A percentile compares a stretch with the other conserved stretches of the same genome.
These are phyloP conservation scores for Trichoderma reesei DNA, from an alignment of 495 filamentous ascomycete genomes.

Conservation along the genomic window DNA sequence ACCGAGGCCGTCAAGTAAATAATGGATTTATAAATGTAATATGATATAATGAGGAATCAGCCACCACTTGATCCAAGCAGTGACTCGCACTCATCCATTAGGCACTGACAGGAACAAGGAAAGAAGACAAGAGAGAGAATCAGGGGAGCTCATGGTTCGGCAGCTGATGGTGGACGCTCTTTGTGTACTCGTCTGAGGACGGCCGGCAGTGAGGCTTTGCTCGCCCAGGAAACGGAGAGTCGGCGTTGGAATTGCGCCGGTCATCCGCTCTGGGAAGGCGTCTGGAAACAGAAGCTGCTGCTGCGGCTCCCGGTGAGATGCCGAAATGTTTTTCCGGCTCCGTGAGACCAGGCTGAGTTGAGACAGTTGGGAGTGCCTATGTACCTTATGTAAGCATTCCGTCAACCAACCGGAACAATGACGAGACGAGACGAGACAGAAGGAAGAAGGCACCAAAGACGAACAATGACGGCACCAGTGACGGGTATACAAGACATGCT, in stretches of 20 bases:
- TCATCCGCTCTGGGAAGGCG: neutral
- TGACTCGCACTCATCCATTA: too few relatives aligned
- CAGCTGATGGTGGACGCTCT: neutral
- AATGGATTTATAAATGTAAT: neutral
- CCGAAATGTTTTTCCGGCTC: neutral
- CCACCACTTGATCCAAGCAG: neutral
- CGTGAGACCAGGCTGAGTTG: neutral
- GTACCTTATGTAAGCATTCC: too few relatives aligned
- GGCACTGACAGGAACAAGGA: neutral
- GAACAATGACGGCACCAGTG: neutral
- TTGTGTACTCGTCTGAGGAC: neutral
- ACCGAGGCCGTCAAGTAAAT: too few relatives aligned
- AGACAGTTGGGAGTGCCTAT: neutral
- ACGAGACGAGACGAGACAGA: too few relatives aligned
- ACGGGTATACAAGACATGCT: neutral
- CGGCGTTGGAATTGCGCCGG: slow-evolving; percentile 2
- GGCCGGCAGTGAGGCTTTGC: neutral
- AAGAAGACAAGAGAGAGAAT: too few relatives aligned
- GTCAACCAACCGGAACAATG: too few relatives aligned
- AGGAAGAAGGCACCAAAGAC: too few relatives aligned
- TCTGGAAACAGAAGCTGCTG: neutral
- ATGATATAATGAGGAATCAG: neutral
- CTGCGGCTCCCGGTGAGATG: neutral
- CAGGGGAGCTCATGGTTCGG: neutral
- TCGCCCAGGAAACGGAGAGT: neutral